Conservation (phyloP, 768 basidiomycete species). For the Rhodosporidiobolus odoratus region DNA sequence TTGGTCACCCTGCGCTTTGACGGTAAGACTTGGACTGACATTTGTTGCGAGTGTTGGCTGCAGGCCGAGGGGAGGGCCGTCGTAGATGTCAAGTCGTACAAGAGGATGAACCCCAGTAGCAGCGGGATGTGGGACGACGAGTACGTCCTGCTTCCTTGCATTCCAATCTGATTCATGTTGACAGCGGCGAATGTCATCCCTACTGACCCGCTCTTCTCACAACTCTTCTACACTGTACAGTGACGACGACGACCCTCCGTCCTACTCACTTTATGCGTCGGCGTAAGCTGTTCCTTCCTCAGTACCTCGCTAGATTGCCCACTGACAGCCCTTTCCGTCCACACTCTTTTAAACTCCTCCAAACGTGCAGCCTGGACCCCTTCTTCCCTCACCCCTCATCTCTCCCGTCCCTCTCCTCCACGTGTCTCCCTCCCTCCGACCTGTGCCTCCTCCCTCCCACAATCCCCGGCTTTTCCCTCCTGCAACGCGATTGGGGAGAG, state of each 20-base stretch:
- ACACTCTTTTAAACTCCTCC: too few species aligned
- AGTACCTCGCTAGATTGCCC: too few species aligned
- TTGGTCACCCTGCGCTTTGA: not conserved
- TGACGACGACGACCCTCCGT: not conserved
- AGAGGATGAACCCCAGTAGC: not conserved
- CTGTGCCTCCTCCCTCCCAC: slow-evolving; percentile 14
- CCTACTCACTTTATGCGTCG: too few species aligned
- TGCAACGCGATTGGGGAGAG: slow-evolving; percentile 23
- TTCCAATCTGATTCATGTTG: not conserved
- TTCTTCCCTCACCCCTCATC: not conserved
- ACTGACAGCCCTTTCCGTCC: too few species aligned
- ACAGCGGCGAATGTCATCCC: not conserved
- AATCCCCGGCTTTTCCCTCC: slow-evolving; percentile 14
- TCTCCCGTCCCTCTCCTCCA: not conserved
- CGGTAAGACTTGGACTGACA: not conserved
- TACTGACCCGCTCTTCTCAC: not conserved
- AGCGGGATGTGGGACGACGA: not conserved
- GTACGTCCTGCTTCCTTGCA: not conserved
- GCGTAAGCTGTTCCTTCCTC: too few species aligned
- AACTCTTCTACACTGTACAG: not conserved
- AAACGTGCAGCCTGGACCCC: not conserved
- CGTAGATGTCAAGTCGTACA: slow-evolving; percentile 5
- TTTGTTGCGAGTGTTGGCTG: too few species aligned
- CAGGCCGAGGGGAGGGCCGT: slow-evolving; percentile 20
- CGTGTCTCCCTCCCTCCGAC: not conserved